Evolutionary conservation across 164 flowering plant species (phyloP).

Genomic region (Vitis riparia): DNA sequence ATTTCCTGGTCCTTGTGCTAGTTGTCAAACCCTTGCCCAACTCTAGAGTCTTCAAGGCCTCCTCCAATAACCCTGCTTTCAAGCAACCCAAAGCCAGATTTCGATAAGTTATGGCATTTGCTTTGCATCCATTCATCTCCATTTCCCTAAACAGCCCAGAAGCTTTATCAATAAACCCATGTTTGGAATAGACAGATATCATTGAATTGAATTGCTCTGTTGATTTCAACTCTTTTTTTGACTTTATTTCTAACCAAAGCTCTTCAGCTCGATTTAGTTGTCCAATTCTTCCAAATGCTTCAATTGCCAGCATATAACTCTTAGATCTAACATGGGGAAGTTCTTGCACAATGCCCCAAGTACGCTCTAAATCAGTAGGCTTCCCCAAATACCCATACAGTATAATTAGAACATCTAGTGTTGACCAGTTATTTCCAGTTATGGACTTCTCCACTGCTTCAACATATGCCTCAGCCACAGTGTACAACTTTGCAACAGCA

Average conservation of each 20-base stretch:
- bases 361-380: conserved; percentile 54
- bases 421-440: conserved; percentile 85
- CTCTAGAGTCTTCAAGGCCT: conserved; percentile 66
- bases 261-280: conserved; percentile 68
- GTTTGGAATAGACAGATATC: conserved; percentile 70
- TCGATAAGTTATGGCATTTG: conserved; percentile 79
- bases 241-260: conserved; percentile 74
- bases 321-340: conserved; percentile 58
- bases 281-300: conserved; percentile 83
- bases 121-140: conserved; percentile 54
- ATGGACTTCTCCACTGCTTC: conserved; percentile 69
- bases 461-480: conserved; percentile 64
- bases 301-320: conserved; percentile 79
- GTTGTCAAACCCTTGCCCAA: conserved; percentile 39
- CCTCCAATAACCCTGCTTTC: conserved; percentile 59
- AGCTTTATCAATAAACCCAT: conserved; percentile 68
- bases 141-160: conserved; percentile 63
- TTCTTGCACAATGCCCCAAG: conserved; percentile 48
- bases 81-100: conserved; percentile 87
- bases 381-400: conserved; percentile 81
- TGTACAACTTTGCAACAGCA: conserved; percentile 75
- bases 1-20: conserved; percentile 47
- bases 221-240: conserved; percentile 45
- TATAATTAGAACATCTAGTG: conserved; percentile 74
- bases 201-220: conserved; percentile 84